Conservation (phyloP, 331 rosid species). For the Rhamnella rubrinervis region DNA sequence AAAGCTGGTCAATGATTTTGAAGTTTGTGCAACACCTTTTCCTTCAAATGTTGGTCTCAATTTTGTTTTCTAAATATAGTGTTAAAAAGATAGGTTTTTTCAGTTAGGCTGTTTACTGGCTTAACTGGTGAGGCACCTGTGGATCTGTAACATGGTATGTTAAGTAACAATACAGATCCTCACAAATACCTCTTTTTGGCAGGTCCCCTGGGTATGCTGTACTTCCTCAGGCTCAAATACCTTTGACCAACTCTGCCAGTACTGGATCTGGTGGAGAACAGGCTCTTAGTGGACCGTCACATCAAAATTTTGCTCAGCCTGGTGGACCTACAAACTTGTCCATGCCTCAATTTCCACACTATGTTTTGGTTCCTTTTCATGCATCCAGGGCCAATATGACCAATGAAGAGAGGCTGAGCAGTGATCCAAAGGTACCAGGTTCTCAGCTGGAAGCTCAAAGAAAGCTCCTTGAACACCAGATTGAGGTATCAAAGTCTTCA, state of each 20-base stretch:
- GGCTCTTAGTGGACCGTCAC: constrained; percentile 42
- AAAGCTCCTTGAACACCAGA: constrained; percentile 55
- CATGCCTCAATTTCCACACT: constrained; percentile 44
- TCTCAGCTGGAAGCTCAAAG: constrained; percentile 58
- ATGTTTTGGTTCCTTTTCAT: constrained; percentile 49
- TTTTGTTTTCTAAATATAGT: not conserved
- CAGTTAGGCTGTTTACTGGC: not conserved
- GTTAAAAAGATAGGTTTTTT: not conserved
- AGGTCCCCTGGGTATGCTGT: constrained; percentile 69
- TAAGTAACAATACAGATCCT: constrained; percentile 11
- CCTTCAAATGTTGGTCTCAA: not conserved
- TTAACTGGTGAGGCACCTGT: not conserved
- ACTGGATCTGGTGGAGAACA: constrained; percentile 44
- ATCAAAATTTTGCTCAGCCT: constrained; percentile 33
- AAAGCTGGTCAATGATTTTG: not conserved
- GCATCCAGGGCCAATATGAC: constrained; percentile 30
- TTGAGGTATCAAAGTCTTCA: constrained; percentile 50
- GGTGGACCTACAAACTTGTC: constrained; percentile 53
- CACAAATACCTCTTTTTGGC: constrained; percentile 21
- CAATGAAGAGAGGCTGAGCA: constrained; percentile 39
- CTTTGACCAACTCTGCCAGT: constrained; percentile 34
- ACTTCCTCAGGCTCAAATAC: constrained; percentile 49
- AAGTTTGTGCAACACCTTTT: not conserved
- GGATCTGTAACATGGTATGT: constrained; percentile 3
- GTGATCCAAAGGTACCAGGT: constrained; percentile 39